Evolutionary conservation across 106 monocot genomes (phyloP), one percentile per base, ranked within the genome.

Genomic region (Dendrobium officinale): DNA sequence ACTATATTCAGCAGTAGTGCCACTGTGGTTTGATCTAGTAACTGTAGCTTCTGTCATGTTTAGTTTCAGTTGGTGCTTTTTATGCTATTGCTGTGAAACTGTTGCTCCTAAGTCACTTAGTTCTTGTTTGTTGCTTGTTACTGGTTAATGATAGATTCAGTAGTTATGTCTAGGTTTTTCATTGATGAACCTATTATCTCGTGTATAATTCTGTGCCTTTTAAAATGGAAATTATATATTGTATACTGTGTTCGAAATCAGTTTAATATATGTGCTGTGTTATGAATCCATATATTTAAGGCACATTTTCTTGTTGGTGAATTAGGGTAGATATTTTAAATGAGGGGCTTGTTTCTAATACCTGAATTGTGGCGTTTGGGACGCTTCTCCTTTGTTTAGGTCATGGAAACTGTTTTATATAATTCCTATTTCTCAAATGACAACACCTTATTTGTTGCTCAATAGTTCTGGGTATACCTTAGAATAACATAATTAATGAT

Each of bases 1-100:
- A 86, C 70, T 86, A 83, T 43, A 77, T 80, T 37, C 86, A 66
- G 77, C 80, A 86, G 82, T 86, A 49, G 48, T 24, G 4, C 13
- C 72, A 11, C 51, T 51, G 15, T 16, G 29, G 29, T 72, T 29
- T 72, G 72, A 37, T 29, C 6, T 72, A 15, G 33, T 26, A 33
- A 40, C 37, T 33, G 72, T 40, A 15, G 20, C 31, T 72, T 72
- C 4, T 40, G 2, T 72, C 68, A 31, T 10, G 74, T 17, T 74
- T 74, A 42, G 6, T 33, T 74, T 42, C 40, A 70, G 11, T n/a
- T 31, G 72, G 19, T 74, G 41, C 43, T 11, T 74, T 42, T 74
- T 18, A 74, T 74, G 74, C 27, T 74, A 42, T 74, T 37, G 74
- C 20, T 74, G 42, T 74, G 26, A 26, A 26, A 26, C 0, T 26